A percentile compares a stretch with the other conserved stretches of the same genome.
Conservation (phyloP, 805 yeast species). For the Wilhelminamyces savonicus region DNA sequence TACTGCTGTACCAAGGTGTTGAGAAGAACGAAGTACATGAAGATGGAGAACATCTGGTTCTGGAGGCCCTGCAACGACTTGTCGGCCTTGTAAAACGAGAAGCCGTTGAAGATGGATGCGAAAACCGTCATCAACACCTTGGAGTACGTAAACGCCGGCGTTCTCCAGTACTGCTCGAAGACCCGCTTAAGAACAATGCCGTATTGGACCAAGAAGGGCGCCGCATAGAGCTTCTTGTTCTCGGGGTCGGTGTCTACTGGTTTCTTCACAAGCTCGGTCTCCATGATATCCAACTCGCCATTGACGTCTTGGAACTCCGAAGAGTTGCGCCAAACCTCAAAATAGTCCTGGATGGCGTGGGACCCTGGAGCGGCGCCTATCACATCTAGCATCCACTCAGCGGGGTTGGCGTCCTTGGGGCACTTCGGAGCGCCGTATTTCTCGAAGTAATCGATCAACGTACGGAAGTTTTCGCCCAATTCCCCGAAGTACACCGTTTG, state of each 20-base stretch:
- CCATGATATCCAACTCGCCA: slow-evolving; percentile 12
- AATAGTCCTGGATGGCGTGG: slow-evolving; percentile 51
- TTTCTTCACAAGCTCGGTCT: slow-evolving; percentile 11
- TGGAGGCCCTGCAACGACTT: slow-evolving; percentile 26
- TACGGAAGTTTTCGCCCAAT: slow-evolving; percentile 45
- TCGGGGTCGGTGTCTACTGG: slow-evolving; percentile 19
- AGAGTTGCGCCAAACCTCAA: slow-evolving; percentile 49
- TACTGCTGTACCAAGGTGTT: slow-evolving; percentile 56
- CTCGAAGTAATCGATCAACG: slow-evolving; percentile 63
- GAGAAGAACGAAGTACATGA: slow-evolving; percentile 58
- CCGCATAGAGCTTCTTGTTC: slow-evolving; percentile 7
- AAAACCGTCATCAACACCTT: slow-evolving; percentile 7
- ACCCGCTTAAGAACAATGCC: slow-evolving; percentile 24
- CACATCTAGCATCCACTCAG: slow-evolving; percentile 64
- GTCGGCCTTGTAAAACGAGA: slow-evolving; percentile 8
- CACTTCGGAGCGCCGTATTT: slow-evolving; percentile 49
- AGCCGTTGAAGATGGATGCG: slow-evolving; percentile 10
- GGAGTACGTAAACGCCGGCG: slow-evolving; percentile 18
- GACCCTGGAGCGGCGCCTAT: slow-evolving; percentile 84
- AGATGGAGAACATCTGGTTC: slow-evolving; percentile 71
- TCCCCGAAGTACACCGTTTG: slow-evolving; percentile 73
- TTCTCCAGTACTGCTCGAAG: slow-evolving; percentile 30
- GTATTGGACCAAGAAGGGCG: slow-evolving; percentile 11
- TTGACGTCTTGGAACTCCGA: slow-evolving; percentile 9
- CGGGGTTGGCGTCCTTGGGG: slow-evolving; percentile 52